Evolutionary conservation across 2,329 filamentous ascomycete genomes (phyloP).

Genomic region (Epichloe uncinata): DNA sequence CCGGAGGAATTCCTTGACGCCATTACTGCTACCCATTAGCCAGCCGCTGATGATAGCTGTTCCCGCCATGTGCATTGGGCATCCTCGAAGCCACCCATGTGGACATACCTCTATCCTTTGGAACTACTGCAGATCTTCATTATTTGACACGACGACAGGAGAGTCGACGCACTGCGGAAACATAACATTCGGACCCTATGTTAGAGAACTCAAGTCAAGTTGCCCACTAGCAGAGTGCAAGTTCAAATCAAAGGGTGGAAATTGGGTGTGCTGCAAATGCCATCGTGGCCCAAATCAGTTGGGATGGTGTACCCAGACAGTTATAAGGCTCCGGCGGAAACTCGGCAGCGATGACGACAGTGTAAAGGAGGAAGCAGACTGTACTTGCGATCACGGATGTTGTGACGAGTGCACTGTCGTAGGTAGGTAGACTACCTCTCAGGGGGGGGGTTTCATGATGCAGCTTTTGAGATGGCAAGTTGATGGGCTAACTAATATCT

Average conservation of each 20-base stretch:
- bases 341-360: slow-evolving; percentile 13
- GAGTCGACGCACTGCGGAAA: slow-evolving; percentile 36
- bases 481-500: neutral
- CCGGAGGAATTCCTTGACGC: neutral
- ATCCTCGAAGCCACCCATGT: slow-evolving; percentile 6
- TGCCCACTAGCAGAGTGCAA: slow-evolving; percentile 39
- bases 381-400: slow-evolving; percentile 38
- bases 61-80: slow-evolving; percentile 6
- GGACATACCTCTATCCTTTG: slow-evolving; percentile 8
- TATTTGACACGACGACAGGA: slow-evolving; percentile 33
- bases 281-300: slow-evolving; percentile 35
- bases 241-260: slow-evolving; percentile 34
- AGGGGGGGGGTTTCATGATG: neutral
- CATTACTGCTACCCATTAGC: neutral
- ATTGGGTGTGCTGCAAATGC: slow-evolving; percentile 42
- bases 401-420: slow-evolving; percentile 34
- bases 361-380: slow-evolving; percentile 23
- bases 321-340: slow-evolving; percentile 18
- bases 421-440: slow-evolving; percentile 19
- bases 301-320: slow-evolving; percentile 37
- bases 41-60: neutral
- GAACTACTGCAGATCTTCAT: slow-evolving; percentile 20
- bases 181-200: slow-evolving; percentile 30
- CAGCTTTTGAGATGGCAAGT: neutral
- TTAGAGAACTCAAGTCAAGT: slow-evolving; percentile 26